Conservation (phyloP, 2,329 filamentous ascomycete genomes). For the Diaporthe humulicola region DNA sequence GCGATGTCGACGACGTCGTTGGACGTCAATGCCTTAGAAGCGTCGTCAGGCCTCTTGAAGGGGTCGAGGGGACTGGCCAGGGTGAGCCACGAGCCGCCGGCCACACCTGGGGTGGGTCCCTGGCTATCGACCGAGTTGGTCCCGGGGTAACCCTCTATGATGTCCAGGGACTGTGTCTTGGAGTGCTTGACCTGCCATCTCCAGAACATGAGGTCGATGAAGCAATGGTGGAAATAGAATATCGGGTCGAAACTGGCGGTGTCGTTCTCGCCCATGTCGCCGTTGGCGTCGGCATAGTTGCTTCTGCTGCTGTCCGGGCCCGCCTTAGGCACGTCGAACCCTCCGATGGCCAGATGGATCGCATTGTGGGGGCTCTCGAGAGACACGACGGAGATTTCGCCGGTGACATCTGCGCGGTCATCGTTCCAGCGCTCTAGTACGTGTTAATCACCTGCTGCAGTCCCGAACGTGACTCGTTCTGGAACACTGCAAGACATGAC, state of each 20-base stretch:
- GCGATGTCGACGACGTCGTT: slow-evolving; percentile 1
- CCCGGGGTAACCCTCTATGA: not conserved
- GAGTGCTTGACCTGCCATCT: not conserved
- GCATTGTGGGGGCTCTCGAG: not conserved
- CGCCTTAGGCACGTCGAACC: not conserved
- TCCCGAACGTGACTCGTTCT: too few species aligned
- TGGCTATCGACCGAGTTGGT: not conserved
- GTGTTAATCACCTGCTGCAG: too few species aligned
- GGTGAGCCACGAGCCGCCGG: not conserved
- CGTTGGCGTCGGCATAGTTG: not conserved
- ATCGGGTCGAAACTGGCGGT: not conserved
- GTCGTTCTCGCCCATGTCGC: not conserved
- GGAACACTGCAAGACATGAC: too few species aligned
- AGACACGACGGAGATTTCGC: not conserved
- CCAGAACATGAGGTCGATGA: not conserved
- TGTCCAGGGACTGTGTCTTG: not conserved
- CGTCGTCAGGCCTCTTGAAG: not conserved
- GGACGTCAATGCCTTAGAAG: not conserved
- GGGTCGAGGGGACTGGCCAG: not conserved
- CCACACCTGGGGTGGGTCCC: not conserved
- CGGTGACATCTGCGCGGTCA: not conserved
- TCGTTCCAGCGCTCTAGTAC: not conserved
- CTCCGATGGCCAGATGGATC: not conserved
- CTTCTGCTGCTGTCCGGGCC: too few species aligned
- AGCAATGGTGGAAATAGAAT: not conserved